A percentile compares a stretch with the other conserved stretches of the same genome.
These are phyloP conservation scores for Stephania yunnanensis DNA, from an alignment of 164 flowering plant genomes.

Conservation along the genomic window DNA sequence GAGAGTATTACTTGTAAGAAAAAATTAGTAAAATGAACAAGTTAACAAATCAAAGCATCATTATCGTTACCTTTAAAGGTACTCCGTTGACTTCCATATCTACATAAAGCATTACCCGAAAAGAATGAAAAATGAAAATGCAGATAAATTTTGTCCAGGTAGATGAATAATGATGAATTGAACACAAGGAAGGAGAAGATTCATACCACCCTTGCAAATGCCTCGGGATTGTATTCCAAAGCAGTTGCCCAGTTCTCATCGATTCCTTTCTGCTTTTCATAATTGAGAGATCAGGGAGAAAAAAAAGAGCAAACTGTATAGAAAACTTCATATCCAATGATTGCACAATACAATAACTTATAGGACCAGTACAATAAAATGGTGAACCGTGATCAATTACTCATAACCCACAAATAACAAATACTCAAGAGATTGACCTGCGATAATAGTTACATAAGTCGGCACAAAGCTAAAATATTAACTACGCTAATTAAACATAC, in stretches of 20 bases:
- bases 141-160: background rate
- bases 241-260: constrained; percentile 99
- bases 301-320: constrained; percentile 13
- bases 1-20: background rate
- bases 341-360: background rate
- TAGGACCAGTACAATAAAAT: background rate
- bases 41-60: background rate
- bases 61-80: constrained; percentile 62
- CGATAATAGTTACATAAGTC: too few species aligned
- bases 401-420: too few species aligned
- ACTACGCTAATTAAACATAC: too few species aligned
- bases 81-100: constrained; percentile 99
- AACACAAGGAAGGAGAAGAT: constrained; percentile 6
- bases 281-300: background rate
- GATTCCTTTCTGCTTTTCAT: constrained; percentile 77
- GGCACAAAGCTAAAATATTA: too few species aligned
- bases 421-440: too few species aligned
- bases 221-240: constrained; percentile 92
- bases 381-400: background rate
- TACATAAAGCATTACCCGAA: constrained; percentile 91
- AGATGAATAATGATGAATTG: background rate
- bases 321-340: background rate
- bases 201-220: constrained; percentile 94
- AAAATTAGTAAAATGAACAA: background rate
- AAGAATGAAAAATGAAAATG: constrained; percentile 1